These are phyloP conservation scores for Penicillium sp. DNA, from an alignment of 2,329 filamentous ascomycete species.

Conservation along the genomic window DNA sequence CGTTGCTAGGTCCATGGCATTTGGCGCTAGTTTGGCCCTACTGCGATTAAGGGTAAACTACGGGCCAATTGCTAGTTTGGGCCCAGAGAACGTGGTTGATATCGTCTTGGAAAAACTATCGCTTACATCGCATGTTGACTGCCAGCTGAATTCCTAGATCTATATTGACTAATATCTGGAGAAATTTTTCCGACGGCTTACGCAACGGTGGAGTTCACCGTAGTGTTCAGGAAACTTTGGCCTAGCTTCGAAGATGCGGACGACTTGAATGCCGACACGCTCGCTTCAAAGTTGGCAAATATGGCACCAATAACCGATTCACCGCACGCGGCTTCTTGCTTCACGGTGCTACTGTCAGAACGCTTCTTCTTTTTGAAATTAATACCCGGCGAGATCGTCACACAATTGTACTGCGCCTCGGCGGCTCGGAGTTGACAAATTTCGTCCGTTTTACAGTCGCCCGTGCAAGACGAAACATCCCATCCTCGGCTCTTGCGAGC, in stretches of 20 bases:
- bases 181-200: not conserved
- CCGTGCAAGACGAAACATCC: conserved; percentile 49
- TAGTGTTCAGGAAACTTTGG: conserved; percentile 19
- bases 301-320: conserved; percentile 26
- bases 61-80: conserved; percentile 13
- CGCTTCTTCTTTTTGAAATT: conserved; percentile 34
- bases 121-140: not conserved
- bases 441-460: conserved; percentile 52
- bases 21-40: conserved; percentile 2
- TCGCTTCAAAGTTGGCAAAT: conserved; percentile 25
- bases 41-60: not conserved
- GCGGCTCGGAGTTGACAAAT: conserved; percentile 60
- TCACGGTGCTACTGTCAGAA: conserved; percentile 3
- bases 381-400: conserved; percentile 46
- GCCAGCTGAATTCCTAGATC: not conserved
- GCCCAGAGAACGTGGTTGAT: conserved; percentile 11
- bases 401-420: conserved; percentile 60
- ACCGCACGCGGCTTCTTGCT: conserved; percentile 20
- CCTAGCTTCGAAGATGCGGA: conserved; percentile 24
- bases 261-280: conserved; percentile 20
- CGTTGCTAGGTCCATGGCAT: not conserved
- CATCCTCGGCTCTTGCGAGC: conserved; percentile 58
- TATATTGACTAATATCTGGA: not conserved
- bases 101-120: not conserved
- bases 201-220: conserved; percentile 18